Evolutionary conservation across 805 yeast genomes (phyloP).

Genomic region (Metschnikowia gelsemii): DNA sequence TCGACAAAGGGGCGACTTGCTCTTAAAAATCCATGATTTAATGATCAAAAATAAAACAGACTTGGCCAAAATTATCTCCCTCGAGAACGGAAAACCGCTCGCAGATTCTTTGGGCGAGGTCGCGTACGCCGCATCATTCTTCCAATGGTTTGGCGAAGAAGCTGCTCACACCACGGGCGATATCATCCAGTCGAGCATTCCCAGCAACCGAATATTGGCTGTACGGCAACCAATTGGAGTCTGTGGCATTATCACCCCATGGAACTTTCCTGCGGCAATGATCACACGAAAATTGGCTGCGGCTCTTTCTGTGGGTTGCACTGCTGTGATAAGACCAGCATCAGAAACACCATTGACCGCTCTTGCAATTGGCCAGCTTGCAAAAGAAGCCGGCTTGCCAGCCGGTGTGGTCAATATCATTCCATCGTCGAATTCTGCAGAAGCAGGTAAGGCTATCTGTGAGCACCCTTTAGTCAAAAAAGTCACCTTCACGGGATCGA

Average conservation of each 20-base stretch:
- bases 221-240: constrained; percentile 78
- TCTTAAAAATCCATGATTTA: constrained; percentile 52
- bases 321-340: constrained; percentile 76
- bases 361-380: constrained; percentile 60
- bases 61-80: constrained; percentile 59
- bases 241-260: constrained; percentile 75
- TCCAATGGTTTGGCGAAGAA: constrained; percentile 87
- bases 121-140: constrained; percentile 66
- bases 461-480: constrained; percentile 32
- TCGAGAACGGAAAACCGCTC: constrained; percentile 74
- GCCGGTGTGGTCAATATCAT: constrained; percentile 62
- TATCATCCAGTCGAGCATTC: constrained; percentile 53
- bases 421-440: constrained; percentile 47
- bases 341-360: constrained; percentile 74
- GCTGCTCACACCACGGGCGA: constrained; percentile 75
- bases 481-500: constrained; percentile 23
- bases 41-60: constrained; percentile 61
- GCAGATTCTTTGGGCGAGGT: constrained; percentile 75
- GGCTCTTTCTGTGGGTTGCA: constrained; percentile 77
- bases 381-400: constrained; percentile 69
- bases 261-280: constrained; percentile 86
- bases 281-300: constrained; percentile 73
- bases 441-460: constrained; percentile 52
- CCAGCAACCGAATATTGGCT: constrained; percentile 52
- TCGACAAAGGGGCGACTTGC: constrained; percentile 53